These are phyloP conservation scores for Hypoxylon sp. DNA, from an alignment of 2,329 filamentous ascomycete species.

Conservation along the genomic window DNA sequence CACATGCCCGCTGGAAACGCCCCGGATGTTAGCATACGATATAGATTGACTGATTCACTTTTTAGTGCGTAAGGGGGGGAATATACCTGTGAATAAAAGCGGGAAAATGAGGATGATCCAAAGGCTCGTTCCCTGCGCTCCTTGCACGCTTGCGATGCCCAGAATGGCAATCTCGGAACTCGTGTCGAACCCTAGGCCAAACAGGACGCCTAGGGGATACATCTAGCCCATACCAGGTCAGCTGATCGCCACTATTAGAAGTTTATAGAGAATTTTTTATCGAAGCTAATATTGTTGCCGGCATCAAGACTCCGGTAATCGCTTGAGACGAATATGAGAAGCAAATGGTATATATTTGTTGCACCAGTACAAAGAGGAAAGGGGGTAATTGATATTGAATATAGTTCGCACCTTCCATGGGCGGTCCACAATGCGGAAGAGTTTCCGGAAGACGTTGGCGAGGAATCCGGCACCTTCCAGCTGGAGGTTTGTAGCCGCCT, in stretches of 20 bases:
- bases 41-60: background rate
- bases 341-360: background rate
- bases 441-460: conserved; percentile 76
- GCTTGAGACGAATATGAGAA: background rate
- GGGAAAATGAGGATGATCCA: conserved; percentile 97
- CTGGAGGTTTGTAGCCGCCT: conserved; percentile 69
- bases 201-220: conserved; percentile 76
- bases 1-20: conserved; percentile 84
- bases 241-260: background rate
- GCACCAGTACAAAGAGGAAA: background rate
- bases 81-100: conserved; percentile 83
- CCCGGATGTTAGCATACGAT: conserved; percentile 1
- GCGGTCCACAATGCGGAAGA: conserved; percentile 81
- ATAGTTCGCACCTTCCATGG: conserved; percentile 78
- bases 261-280: background rate
- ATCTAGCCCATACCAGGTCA: conserved; percentile 38
- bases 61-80: background rate
- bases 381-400: conserved; percentile 62
- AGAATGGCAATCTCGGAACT: conserved; percentile 93
- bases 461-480: conserved; percentile 85
- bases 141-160: conserved; percentile 90
- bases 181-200: conserved; percentile 94
- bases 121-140: conserved; percentile 85
- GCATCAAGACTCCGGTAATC: background rate
- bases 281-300: no score